Evolutionary conservation across 164 flowering plant genomes (phyloP), one percentile per base, ranked within the genome.

Genomic region (Stephania japonica): DNA sequence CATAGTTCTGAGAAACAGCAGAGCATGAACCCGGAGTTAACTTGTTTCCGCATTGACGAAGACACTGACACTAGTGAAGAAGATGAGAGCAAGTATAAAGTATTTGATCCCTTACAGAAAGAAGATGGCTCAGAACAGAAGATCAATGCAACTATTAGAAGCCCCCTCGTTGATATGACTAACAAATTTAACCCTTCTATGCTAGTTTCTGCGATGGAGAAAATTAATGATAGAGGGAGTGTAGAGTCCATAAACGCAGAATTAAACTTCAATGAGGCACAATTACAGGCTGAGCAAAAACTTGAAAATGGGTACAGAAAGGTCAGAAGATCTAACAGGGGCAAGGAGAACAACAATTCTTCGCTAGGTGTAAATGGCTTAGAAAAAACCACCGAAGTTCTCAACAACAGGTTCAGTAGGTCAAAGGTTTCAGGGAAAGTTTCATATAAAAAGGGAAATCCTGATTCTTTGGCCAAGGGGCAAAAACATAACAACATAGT

Each of bases 41-140:
- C 81, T 47, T 88, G 91, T 79, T 89, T 85, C 68, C 83, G 86
- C 25, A 90, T 88, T 74, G 85, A 84, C 73, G 94, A 90, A 81
- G 90, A 86, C 82, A 85, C 90, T 9, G 74, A 84, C 77, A 83
- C 76, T 32, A 81, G 79, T 79, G 95, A 94, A 79, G 97, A 83
- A 69, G 80, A 73, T 73, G 87, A 72, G 64, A 76, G 75, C 43
- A 21, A 43, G 53, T 82, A 80, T 73, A 91, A 81, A 67, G 77
- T 70, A 5, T 68, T 71, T 32, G 84, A 74, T 78, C 72, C 79
- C 68, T 47, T 74, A 38, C 79, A 76, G 42, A 79, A 86, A 75
- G 82, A 74, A 50, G 71, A 7, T 47, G 64, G 44, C 78, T 73
- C 78, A 47, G 70, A 78, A 62, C 42, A 42, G 49, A 38, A 66